Evolutionary conservation across 768 basidiomycete genomes (phyloP).

Genomic region (Xerocomellus dryophilus): DNA sequence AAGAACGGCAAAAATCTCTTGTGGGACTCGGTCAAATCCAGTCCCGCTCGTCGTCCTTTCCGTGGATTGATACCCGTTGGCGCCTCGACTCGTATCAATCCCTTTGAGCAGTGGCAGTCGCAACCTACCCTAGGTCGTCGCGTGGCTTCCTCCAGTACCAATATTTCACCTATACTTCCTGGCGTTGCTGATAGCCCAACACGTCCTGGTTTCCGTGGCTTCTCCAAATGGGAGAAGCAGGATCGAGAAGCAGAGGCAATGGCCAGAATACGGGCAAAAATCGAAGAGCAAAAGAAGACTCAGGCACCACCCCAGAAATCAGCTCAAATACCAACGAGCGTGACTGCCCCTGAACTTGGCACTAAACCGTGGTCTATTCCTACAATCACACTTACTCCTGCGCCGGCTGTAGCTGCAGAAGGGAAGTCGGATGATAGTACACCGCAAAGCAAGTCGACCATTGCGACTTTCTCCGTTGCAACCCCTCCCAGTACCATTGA

Average conservation of each 20-base stretch:
- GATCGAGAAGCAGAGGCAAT: constrained; percentile 79
- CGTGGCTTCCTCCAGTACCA: constrained; percentile 36
- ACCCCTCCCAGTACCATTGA: constrained; percentile 3
- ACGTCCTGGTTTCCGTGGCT: constrained; percentile 41
- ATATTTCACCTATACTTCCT: constrained; percentile 25
- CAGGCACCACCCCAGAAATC: constrained; percentile 35
- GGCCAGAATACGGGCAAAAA: constrained; percentile 60
- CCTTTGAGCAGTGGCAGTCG: constrained; percentile 39
- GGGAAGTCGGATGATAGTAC: constrained; percentile 3
- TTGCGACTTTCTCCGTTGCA: constrained; percentile 17
- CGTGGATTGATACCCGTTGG: constrained; percentile 48
- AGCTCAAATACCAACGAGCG: constrained; percentile 29
- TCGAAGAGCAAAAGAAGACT: constrained; percentile 43
- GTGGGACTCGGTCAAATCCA: constrained; percentile 59
- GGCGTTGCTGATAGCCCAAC: constrained; percentile 58
- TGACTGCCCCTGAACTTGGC: constrained; percentile 23
- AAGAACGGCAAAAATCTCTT: constrained; percentile 63
- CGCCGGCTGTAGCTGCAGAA: constrained; percentile 10
- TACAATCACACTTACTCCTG: constrained; percentile 28
- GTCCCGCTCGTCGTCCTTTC: constrained; percentile 40
- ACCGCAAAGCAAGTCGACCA: constrained; percentile 14
- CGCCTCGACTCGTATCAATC: constrained; percentile 46
- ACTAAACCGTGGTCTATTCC: constrained; percentile 24
- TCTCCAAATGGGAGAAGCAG: constrained; percentile 85
- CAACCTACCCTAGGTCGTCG: constrained; percentile 43